A percentile compares a stretch with the other conserved stretches of the same genome.
Evolutionary conservation across 2,329 filamentous ascomycete species (phyloP).

Genomic region (Phaeophleospora eucalypticola): DNA sequence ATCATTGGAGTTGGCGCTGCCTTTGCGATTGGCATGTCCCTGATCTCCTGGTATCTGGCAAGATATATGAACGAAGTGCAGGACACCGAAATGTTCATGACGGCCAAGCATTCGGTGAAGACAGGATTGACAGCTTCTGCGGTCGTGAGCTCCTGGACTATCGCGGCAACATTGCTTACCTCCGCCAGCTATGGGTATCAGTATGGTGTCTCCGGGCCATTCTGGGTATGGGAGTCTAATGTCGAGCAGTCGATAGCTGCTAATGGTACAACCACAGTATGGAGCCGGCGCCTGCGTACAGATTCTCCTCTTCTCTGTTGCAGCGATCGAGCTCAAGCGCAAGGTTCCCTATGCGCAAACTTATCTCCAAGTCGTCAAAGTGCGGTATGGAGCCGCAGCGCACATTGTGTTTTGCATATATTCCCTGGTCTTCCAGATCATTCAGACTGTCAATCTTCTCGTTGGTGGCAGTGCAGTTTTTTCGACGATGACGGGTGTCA

Average conservation of each 20-base stretch:
- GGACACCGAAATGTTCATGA: conserved; percentile 88
- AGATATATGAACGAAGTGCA: conserved; percentile 61
- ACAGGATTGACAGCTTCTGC: conserved; percentile 79
- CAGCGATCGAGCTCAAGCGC: conserved; percentile 82
- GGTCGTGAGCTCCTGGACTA: conserved; percentile 86
- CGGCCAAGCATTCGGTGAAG: conserved; percentile 79
- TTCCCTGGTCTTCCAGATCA: conserved; percentile 39
- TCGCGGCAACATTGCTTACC: conserved; percentile 41
- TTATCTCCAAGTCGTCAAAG: conserved; percentile 20
- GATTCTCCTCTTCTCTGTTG: conserved; percentile 80
- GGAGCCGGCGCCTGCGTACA: conserved; percentile 71
- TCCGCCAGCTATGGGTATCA: conserved; percentile 40
- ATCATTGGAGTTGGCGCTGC: conserved; percentile 67
- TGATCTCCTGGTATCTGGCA: conserved; percentile 28
- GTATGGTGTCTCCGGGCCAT: conserved; percentile 49
- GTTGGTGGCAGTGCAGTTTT: conserved; percentile 44
- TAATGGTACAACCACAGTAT: conserved; percentile 31
- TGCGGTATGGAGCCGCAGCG: conserved; percentile 30
- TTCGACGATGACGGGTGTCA: conserved; percentile 41
- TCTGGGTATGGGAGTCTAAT: conserved; percentile 34
- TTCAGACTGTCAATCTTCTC: conserved; percentile 41
- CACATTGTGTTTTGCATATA: conserved; percentile 38
- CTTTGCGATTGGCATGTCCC: conserved; percentile 58
- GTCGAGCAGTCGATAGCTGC: no score
- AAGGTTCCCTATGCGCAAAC: conserved; percentile 78